Conservation (phyloP, 169 alveolate species). For the Plasmodium ovale region DNA sequence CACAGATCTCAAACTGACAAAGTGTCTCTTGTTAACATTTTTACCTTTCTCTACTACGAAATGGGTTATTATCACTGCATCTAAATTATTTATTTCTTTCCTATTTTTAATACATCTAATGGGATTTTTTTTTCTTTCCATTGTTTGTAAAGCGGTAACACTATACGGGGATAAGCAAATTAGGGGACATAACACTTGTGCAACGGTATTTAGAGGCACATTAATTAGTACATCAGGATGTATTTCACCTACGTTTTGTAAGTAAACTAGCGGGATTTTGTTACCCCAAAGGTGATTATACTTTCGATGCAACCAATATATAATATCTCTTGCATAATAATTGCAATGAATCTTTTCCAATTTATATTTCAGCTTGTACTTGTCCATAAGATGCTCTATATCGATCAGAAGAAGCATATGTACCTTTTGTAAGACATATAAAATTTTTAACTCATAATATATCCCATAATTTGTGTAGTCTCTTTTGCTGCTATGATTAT, state of each 20-base stretch:
- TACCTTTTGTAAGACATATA: constrained; percentile 10
- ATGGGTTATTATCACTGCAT: not conserved
- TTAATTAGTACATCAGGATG: not conserved
- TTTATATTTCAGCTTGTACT: constrained; percentile 18
- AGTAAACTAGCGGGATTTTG: not conserved
- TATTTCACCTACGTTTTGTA: constrained; percentile 7
- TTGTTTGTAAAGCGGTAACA: no score
- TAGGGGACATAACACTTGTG: constrained; percentile 11
- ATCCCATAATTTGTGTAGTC: constrained; percentile 22
- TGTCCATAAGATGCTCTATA: constrained; percentile 18
- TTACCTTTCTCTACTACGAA: not conserved
- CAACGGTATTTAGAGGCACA: not conserved
- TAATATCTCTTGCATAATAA: constrained; percentile 17
- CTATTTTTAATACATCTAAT: no score
- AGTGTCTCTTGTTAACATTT: not conserved
- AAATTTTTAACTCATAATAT: constrained; percentile 26
- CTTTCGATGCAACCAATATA: not conserved
- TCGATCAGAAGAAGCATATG: constrained; percentile 1
- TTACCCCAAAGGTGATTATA: not conserved
- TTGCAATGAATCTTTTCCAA: not conserved
- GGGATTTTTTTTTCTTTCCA: no score
- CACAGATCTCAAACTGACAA: not conserved
- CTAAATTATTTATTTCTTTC: not conserved
- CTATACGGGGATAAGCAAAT: not conserved
- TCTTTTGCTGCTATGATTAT: not conserved